Base-by-base conservation (phyloP, 148 eudicot species). In the Amaranthus hypochondriacus region DNA sequence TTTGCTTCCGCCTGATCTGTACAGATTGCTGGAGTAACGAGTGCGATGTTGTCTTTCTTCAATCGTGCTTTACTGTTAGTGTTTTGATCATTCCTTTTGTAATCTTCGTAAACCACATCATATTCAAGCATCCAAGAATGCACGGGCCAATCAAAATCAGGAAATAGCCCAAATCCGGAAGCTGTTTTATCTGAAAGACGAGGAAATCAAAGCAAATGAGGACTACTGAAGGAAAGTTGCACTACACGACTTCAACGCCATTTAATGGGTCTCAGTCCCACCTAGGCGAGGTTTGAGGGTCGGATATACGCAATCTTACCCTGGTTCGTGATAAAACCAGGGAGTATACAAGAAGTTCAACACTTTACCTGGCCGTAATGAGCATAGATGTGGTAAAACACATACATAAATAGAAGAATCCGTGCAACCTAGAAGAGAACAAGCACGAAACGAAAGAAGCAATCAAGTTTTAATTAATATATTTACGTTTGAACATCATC, bases 91-190 rank as follows among this genome's bases (percentile, higher is more conserved):
- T 81, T 72, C 99, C 99, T 79, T 74, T 95, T 49, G 90, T 79
- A 11, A 95, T 95, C 85, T 92, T 95, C 82, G 80, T 78, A 72
- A 95, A 92, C 99, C 99, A 92, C 77, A 87, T 83, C 76, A 84
- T 43, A 77, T 95, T 95, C 89, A 95, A 82, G 49, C 69, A 28
- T 12, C 91, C 75, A 75, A 95, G 70, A 59, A 82, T 74, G 0
- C 87, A 81, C 11, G 99, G 89, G 28, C 80, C 84, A 1, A 71
- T 53, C 14, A 87, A 68, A 76, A 84, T 73, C 66, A 87, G 74
- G 81, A 80, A 84, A 75, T 69, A 91, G 64, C 92, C 92, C 67
- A 88, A 48, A 15, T 77, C 76, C 48, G 84, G 68, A 69, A 95
- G 75, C 83, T 81, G 54, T 79, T 87, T 83, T 43, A 95, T 87